Conservation (phyloP, 345 rosid species). For the Eucalyptus marginata region DNA sequence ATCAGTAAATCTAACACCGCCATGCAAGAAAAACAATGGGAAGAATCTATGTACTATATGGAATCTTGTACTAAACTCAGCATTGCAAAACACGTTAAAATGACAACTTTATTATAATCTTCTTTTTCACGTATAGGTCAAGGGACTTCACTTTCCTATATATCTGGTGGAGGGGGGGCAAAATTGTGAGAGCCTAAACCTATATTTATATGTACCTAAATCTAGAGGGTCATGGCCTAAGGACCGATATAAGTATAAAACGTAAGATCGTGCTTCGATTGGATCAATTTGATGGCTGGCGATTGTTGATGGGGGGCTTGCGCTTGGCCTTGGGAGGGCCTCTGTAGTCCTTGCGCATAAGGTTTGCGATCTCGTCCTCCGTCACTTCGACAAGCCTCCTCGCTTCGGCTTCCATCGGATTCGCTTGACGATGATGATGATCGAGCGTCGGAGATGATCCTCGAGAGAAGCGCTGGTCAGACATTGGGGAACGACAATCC, state of each 20-base stretch:
- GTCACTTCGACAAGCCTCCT: neutral
- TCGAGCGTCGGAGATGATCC: neutral
- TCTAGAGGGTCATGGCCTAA: neutral
- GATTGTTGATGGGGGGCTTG: slow-evolving; percentile 10
- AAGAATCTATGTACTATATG: neutral
- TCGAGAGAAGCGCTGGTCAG: neutral
- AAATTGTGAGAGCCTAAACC: neutral
- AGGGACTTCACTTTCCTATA: neutral
- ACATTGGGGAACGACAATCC: neutral
- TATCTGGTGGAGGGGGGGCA: neutral
- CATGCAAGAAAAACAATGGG: neutral
- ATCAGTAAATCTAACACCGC: neutral
- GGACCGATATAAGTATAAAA: neutral
- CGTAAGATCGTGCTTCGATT: neutral
- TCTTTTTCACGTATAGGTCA: neutral
- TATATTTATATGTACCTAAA: neutral
- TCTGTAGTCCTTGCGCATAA: neutral
- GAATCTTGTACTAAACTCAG: neutral
- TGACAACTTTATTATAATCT: neutral
- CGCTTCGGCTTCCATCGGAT: neutral
- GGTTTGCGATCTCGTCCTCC: neutral
- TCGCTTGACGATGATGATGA: neutral
- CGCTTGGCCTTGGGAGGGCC: slow-evolving; percentile 1
- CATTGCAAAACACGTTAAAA: neutral
- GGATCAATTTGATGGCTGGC: neutral